phyloP scores from a whole-genome alignment of 352 stramenopile species.

The Heterotrichella gracilis region DNA sequence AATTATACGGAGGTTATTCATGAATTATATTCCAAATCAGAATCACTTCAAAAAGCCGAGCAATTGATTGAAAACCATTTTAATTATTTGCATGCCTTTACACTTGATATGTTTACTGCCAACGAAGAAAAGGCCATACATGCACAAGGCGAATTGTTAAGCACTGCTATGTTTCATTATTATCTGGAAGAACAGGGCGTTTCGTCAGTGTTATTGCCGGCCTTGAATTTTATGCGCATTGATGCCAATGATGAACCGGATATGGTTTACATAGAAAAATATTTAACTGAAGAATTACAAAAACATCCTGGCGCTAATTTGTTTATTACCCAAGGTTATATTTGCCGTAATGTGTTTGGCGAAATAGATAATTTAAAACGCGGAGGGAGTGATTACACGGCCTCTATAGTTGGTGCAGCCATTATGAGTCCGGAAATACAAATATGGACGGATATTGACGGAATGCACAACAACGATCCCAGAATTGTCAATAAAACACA shows the following conservation, averaged over 20 bases:
- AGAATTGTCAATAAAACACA: neutral
- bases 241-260: neutral
- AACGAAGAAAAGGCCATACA: neutral
- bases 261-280: neutral
- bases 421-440: neutral
- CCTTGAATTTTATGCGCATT: neutral
- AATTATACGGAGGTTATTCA: too few species aligned
- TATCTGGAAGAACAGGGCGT: neutral
- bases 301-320: neutral
- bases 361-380: constrained; percentile 9
- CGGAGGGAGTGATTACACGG: neutral
- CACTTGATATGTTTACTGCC: constrained; percentile 1
- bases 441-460: neutral
- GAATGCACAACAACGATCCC: neutral
- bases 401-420: neutral
- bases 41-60: neutral
- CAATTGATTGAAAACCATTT: neutral
- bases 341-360: neutral
- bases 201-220: neutral
- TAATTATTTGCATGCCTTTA: neutral
- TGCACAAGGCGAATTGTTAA: neutral
- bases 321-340: neutral
- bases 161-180: neutral
- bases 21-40: neutral
- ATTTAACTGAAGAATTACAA: neutral